Base-by-base conservation (phyloP, 768 basidiomycete genomes). In the Boletus coccyginus region DNA sequence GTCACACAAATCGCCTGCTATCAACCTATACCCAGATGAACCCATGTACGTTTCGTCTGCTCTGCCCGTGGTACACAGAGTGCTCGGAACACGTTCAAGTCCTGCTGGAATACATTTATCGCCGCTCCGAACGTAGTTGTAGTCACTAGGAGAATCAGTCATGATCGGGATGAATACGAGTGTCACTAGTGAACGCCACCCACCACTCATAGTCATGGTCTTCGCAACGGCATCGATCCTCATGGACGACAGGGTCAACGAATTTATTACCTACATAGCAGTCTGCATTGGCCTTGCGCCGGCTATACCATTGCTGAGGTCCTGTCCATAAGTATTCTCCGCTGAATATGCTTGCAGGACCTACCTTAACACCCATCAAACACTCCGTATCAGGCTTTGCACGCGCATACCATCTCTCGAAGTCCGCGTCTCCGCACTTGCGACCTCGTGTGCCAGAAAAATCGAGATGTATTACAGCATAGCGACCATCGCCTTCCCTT, bases 141-240 rank as follows among this genome's bases (percentile, higher is more conserved):
- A 98, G 74, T 96, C 94, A 60, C 94, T 95, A 59, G 5, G 35
- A 4, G 6, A 32, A 35, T 24, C 7, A 17, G 33, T 46, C n/a
- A 38, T 41, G 7, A 19, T 40, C 24, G 16, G 31, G 53, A 11
- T 14, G 14, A n/a, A 45, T 9, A 33, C 45, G 24, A 16, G 50
- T 16, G 9, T 19, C 40, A 44, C 12, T 24, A 53, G 52, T 45
- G 9, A 19, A 62, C 61, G 58, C 75, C 61, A 64, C 80, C 21
- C 62, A 95, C 94, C 96, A 99, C 71, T 99, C 97, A 63, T 85
- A 99, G 69, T 99, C 97, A 13, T 85, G 85, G 59, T 93, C 89
- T 2, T 81, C 78, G 67, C 97, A 99, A 17, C 80, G 67, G 69
- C 97, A 99, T 50, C 80, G 74, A 44, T 95, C 93, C 53, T 94